Percentiles rank a stretch among this genome's conserved stretches.
These are phyloP conservation scores for Cardiospermum halicacabum DNA, from an alignment of 345 rosid genomes.

Conservation along the genomic window DNA sequence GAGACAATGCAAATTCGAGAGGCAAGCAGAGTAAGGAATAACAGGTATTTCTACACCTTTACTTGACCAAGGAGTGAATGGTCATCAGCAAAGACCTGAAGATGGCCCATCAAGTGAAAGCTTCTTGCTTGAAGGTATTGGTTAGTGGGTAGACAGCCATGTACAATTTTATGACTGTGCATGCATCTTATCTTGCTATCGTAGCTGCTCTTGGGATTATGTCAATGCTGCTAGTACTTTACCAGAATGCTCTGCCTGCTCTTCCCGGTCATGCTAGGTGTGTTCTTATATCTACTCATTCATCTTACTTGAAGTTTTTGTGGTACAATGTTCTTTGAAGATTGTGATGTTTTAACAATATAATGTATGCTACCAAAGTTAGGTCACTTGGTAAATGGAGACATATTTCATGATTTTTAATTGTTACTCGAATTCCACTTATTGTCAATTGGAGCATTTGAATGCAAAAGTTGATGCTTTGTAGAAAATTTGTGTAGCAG, in stretches of 20 bases:
- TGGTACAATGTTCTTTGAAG: constrained; percentile 72
- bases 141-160: constrained; percentile 93
- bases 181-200: constrained; percentile 88
- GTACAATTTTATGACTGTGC: constrained; percentile 93
- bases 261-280: constrained; percentile 81
- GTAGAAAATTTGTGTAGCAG: neutral
- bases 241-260: constrained; percentile 89
- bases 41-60: constrained; percentile 60
- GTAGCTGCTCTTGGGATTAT: constrained; percentile 93
- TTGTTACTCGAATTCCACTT: constrained; percentile 9
- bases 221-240: constrained; percentile 67
- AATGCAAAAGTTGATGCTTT: constrained; percentile 1
- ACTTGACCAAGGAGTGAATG: constrained; percentile 38
- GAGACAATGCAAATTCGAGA: constrained; percentile 27
- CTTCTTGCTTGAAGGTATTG: constrained; percentile 70
- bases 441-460: neutral
- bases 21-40: constrained; percentile 26
- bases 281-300: constrained; percentile 68
- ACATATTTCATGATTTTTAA: constrained; percentile 3
- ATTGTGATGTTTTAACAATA: constrained; percentile 68
- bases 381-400: neutral
- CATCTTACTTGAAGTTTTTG: constrained; percentile 67
- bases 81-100: constrained; percentile 17
- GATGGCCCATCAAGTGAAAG: constrained; percentile 32
- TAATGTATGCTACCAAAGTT: constrained; percentile 5